A percentile compares a stretch with the other conserved stretches of the same genome.
These are phyloP conservation scores for Trametes sp. DNA, from an alignment of 1,284 basidiomycete genomes.

Conservation along the genomic window DNA sequence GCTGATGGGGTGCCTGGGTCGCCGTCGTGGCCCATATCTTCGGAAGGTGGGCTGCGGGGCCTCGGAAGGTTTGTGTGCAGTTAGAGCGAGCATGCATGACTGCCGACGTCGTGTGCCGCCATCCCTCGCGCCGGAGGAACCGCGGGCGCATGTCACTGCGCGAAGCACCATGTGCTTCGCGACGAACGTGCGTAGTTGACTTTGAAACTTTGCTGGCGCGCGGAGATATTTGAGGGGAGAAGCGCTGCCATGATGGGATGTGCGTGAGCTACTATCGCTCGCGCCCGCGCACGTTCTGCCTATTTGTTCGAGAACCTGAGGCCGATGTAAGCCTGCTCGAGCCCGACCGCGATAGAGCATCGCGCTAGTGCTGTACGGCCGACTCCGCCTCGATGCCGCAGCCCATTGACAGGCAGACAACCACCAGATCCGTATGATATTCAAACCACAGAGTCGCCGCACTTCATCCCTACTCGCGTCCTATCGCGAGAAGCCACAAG, in stretches of 20 bases:
- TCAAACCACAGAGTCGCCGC: not conserved
- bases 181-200: slow-evolving; percentile 14
- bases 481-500: not conserved
- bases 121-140: not conserved
- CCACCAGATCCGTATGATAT: not conserved
- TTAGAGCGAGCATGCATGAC: slow-evolving; percentile 9
- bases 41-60: not conserved
- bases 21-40: not conserved
- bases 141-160: not conserved
- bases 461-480: not conserved
- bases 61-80: not conserved
- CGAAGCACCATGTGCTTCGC: slow-evolving; percentile 4
- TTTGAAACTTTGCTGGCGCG: not conserved
- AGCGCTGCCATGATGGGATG: not conserved
- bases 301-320: not conserved
- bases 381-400: too few relatives aligned
- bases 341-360: not conserved
- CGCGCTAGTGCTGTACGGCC: too few relatives aligned
- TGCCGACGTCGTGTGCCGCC: slow-evolving; percentile 13
- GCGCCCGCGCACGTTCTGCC: slow-evolving; percentile 1
- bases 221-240: not conserved
- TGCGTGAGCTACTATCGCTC: not conserved
- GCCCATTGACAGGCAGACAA: not conserved
- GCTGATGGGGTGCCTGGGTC: slow-evolving; percentile 5
- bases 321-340: not conserved